Evolutionary conservation across 1,284 basidiomycete genomes (phyloP), one percentile per base, ranked within the genome.

Genomic region (Microbotryum scabiosae): DNA sequence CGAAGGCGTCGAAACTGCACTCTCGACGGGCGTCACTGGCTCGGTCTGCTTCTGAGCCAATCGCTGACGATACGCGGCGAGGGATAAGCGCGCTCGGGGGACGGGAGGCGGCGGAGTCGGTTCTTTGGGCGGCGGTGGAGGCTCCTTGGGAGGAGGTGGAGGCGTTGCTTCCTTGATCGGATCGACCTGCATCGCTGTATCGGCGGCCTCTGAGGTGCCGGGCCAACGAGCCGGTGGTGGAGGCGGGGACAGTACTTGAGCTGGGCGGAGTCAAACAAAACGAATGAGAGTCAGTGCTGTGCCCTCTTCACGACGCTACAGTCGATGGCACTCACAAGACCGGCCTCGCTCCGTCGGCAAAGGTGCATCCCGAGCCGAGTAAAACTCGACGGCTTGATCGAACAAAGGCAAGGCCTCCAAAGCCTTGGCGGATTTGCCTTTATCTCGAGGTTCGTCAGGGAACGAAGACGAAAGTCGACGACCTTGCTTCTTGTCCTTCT

Each of bases 61-160:
- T 2, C 67, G 60, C 32, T 67, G 63, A 6, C 69, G 69, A 41
- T 70, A 70, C 10, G 66, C 69, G n/a, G 67, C 67, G 56, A 70
- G 64, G 0, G 69, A 69, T 2, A 70, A 52, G 5, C 68, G 63
- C 10, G 64, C 47, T 1, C 61, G 66, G 7, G 63, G 60, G 3
- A 41, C 46, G 3, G 63, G 41, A 21, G 61, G 63, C 23, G 61
- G 59, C 1, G 60, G 46, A 16, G 21, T 16, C 48, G 48, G 48
- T 21, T 41, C 51, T 21, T 51, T 51, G 51, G 28, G 54, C 21
- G 54, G 28, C 12, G 56, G 56, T 4, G 48, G 44, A 9, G 56
- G 56, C 43, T 46, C 51, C 44, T 58, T 56, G 28, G 36, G 36
- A 41, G 36, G 36, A 41, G 36, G 16, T 53, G 51, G 14, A 21